Evolutionary conservation across 192 early-diverging fungal genomes (phyloP), one percentile per base, ranked within the genome.

Genomic region (Mortierella hygrophila): DNA sequence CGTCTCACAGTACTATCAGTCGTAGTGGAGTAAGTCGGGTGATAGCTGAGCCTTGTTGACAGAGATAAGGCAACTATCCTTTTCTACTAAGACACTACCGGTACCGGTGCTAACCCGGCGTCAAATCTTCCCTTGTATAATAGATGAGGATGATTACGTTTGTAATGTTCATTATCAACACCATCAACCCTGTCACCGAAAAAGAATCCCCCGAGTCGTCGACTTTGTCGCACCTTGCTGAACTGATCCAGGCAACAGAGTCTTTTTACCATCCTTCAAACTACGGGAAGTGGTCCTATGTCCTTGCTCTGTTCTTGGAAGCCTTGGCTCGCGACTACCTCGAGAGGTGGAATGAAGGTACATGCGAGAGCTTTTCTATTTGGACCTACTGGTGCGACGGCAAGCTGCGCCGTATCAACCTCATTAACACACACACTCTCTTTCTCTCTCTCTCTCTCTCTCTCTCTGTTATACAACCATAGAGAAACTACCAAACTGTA

Each of bases 241-340:
- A 94, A 77, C 76, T 98, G 32, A 95, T 99, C 71, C 95, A 94
- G 76, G 96, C 97, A 68, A 92, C 94, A 38, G 98, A 99, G 88
- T 94, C 95, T 0, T 98, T 94, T 80, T 97, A 91, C 78, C 97
- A 99, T 86, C 98, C 98, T 18, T 96, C 96, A n/a, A 99, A 99
- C 90, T 90, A 91, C 79, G 98, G 98, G 6, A 79, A 82, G 70
- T 99, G 98, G 98, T 95, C 95, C 29, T 90, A 90, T 63, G 86
- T 88, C 10, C 91, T 99, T 10, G 91, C 95, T 1, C 88, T 92
- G 23, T 95, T 99, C 76, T 57, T 96, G 75, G 93, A 94, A 38
- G 88, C 90, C 46, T 80, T 99, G 41, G 77, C 92, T 11, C 89
- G 76, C 42, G 93, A 95, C 68, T 96, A 97, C 46, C 82, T 97